These are phyloP conservation scores for Biscogniauxia marginata DNA, from an alignment of 2,329 filamentous ascomycete species.

Conservation along the genomic window DNA sequence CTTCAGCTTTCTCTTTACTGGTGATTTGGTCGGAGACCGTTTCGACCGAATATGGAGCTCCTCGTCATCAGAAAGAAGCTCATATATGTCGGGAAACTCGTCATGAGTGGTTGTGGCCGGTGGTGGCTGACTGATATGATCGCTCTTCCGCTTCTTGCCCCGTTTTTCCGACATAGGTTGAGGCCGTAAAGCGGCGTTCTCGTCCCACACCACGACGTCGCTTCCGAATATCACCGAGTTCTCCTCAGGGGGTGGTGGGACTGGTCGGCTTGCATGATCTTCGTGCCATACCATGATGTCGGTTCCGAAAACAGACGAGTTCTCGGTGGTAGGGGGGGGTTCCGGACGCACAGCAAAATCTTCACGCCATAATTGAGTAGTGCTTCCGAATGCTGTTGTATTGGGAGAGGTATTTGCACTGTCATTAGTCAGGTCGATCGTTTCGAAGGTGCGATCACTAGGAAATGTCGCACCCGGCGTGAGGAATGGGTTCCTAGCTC, in stretches of 20 bases:
- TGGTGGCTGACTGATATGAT: slow-evolving; percentile 40
- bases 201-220: slow-evolving; percentile 41
- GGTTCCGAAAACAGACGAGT: slow-evolving; percentile 27
- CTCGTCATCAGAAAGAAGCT: slow-evolving; percentile 37
- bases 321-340: slow-evolving; percentile 22
- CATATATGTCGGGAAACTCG: slow-evolving; percentile 55
- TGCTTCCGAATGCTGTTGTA: slow-evolving; percentile 25
- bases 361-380: slow-evolving; percentile 24
- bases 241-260: slow-evolving; percentile 33
- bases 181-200: slow-evolving; percentile 40
- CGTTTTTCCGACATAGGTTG: slow-evolving; percentile 37
- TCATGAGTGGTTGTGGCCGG: slow-evolving; percentile 33
- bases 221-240: slow-evolving; percentile 28
- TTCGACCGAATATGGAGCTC: slow-evolving; percentile 30
- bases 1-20: slow-evolving; percentile 29
- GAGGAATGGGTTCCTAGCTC: slow-evolving; percentile 21
- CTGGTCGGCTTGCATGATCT: slow-evolving; percentile 39
- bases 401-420: slow-evolving; percentile 26
- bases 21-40: slow-evolving; percentile 39
- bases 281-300: slow-evolving; percentile 43
- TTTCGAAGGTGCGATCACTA: slow-evolving; percentile 29
- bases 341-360: slow-evolving; percentile 34
- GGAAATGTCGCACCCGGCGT: slow-evolving; percentile 30
- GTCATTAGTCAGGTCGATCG: slow-evolving; percentile 36
- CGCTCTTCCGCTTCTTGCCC: slow-evolving; percentile 53